These are phyloP conservation scores for Phlebiopsis flavidoalba DNA, from an alignment of 768 basidiomycete genomes.

Conservation along the genomic window DNA sequence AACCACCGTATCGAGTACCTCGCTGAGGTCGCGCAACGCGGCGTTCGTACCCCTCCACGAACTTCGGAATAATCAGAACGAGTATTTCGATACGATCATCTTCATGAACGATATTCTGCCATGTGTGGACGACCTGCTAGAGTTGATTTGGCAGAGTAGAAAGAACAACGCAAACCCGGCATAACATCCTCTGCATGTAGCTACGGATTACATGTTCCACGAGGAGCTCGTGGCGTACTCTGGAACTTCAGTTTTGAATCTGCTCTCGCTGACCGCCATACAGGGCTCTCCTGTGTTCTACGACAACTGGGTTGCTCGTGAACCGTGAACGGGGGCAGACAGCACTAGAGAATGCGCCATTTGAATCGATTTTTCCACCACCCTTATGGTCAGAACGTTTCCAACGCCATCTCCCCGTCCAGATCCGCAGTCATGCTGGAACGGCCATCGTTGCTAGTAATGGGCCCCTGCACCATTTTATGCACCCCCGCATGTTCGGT, in stretches of 20 bases:
- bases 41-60: slow-evolving; percentile 96
- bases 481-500: slow-evolving; percentile 81
- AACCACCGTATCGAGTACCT: slow-evolving; percentile 99
- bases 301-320: slow-evolving; percentile 97
- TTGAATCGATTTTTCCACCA: slow-evolving; percentile 94
- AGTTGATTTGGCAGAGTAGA: slow-evolving; percentile 94
- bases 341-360: slow-evolving; percentile 95
- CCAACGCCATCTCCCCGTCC: slow-evolving; percentile 88
- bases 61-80: slow-evolving; percentile 83
- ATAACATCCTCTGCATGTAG: slow-evolving; percentile 99
- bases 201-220: slow-evolving; percentile 99
- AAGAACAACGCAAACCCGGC: slow-evolving; percentile 92
- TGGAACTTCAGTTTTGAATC: not conserved
- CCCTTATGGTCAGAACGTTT: slow-evolving; percentile 70
- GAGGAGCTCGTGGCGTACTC: slow-evolving; percentile 71
- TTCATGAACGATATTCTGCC: slow-evolving; percentile 99
- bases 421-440: slow-evolving; percentile 99
- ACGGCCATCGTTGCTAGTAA: slow-evolving; percentile 91
- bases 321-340: slow-evolving; percentile 99
- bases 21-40: slow-evolving; percentile 98
- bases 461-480: slow-evolving; percentile 98
- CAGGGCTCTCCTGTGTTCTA: slow-evolving; percentile 90
- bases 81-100: slow-evolving; percentile 93
- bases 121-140: slow-evolving; percentile 95
- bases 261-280: not conserved